A percentile compares a stretch with the other conserved stretches of the same genome.
These are phyloP conservation scores for Clathrospora elynae DNA, from an alignment of 2,329 filamentous ascomycete genomes.

Conservation along the genomic window DNA sequence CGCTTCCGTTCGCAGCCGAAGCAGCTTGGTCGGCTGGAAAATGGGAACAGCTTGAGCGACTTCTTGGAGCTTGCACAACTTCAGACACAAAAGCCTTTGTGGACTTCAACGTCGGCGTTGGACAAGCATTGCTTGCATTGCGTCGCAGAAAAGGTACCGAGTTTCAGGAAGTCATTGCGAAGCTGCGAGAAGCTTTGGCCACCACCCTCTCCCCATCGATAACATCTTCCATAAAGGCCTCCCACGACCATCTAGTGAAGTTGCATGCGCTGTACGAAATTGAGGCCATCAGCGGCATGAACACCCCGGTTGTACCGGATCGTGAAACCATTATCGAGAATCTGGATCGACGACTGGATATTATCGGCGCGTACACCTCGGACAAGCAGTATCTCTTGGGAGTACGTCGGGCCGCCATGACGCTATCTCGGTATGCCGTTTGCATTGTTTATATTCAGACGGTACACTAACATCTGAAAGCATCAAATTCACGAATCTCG, in stretches of 20 bases:
- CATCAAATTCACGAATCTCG: slow-evolving; percentile 67
- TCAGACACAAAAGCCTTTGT: slow-evolving; percentile 47
- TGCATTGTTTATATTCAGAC: not conserved
- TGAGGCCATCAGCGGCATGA: slow-evolving; percentile 68
- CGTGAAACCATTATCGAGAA: slow-evolving; percentile 53
- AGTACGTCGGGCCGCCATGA: slow-evolving; percentile 84
- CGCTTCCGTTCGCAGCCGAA: slow-evolving; percentile 85
- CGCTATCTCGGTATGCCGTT: slow-evolving; percentile 66
- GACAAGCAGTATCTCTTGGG: slow-evolving; percentile 95
- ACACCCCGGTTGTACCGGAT: slow-evolving; percentile 44
- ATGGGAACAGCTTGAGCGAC: slow-evolving; percentile 75
- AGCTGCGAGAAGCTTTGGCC: slow-evolving; percentile 72
- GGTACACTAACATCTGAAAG: slow-evolving; percentile 36
- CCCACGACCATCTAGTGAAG: slow-evolving; percentile 82
- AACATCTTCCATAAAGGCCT: slow-evolving; percentile 80
- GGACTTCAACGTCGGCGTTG: slow-evolving; percentile 85
- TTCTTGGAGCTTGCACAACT: slow-evolving; percentile 56
- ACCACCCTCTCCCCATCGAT: slow-evolving; percentile 75
- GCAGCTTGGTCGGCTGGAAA: slow-evolving; percentile 88
- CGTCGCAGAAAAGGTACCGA: slow-evolving; percentile 56
- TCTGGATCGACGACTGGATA: slow-evolving; percentile 78
- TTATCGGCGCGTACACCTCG: slow-evolving; percentile 83
- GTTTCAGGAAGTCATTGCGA: slow-evolving; percentile 64
- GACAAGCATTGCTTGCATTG: slow-evolving; percentile 67
- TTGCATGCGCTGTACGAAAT: slow-evolving; percentile 88